Base-by-base conservation (phyloP, 441 rosid genomes). In the Erodium trifolium region DNA sequence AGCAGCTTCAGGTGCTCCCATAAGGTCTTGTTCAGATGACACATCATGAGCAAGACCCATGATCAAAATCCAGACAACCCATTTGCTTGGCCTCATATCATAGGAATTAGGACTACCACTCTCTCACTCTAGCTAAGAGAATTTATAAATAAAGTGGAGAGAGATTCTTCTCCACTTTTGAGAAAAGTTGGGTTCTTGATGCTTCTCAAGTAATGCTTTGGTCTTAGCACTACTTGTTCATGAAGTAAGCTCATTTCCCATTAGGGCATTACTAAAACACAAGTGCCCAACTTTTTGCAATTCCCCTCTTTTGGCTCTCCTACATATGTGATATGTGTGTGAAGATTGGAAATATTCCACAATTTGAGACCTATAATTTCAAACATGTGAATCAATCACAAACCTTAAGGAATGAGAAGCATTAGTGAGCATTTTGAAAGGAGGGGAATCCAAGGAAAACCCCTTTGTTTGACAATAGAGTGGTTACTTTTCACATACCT, bases 121-220 rank as follows among this genome's bases (percentile, higher is more conserved):
- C 27, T 23, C 27, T 23, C 27, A 23, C 27, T 23, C 27, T 23
- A 23, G 27, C 27, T 23, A 14, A 14, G 14, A 71, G 62, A 49
- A 49, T 23, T 23, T 23, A 23, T 23, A 23, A 4, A 53, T 29
- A 5, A 6, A 9, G 51, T 39, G 17, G 12, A 49, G 17, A 49
- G 14, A 49, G 57, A 49, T 49, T 49, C 68, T 39, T 72, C 68
- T 45, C 9, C 57, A 41, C 1, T 59, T 66, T 55, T 68, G 3
- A 14, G 43, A 69, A 76, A 67, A 63, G 70, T 62, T 64, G 45
- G 73, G 68, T 74, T 63, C 72, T 23, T 23, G 79, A 78, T 79
- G 79, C 81, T 71, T 73, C 71, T 71, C 67, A 75, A 57, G 70
- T 73, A 51, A 66, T 73, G 77, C 77, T 78, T 78, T 73, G 18